A percentile compares a stretch with the other conserved stretches of the same genome.
These are phyloP conservation scores for Xylaria sp. DNA, from an alignment of 2,329 filamentous ascomycete genomes.

Conservation along the genomic window DNA sequence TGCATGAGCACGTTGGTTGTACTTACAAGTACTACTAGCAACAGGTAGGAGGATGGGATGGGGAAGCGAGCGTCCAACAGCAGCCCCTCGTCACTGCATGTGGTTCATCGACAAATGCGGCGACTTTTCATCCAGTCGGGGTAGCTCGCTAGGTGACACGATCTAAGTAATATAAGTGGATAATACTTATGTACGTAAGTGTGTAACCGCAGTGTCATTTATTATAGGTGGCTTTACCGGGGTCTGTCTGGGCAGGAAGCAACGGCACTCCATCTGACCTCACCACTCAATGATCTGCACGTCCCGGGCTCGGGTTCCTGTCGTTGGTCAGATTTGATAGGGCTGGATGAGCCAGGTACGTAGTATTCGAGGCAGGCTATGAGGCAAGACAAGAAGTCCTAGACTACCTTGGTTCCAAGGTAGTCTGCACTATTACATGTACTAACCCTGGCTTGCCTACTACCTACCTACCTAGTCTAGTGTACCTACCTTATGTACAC, in stretches of 20 bases:
- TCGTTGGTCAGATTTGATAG: background rate
- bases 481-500: too few relatives aligned
- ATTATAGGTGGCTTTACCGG: background rate
- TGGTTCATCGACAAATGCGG: background rate
- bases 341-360: conserved; percentile 10
- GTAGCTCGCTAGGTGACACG: background rate
- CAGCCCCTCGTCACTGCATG: background rate
- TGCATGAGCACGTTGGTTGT: too few relatives aligned
- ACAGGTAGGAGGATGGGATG: conserved; percentile 2
- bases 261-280: conserved; percentile 32
- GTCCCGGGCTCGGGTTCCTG: conserved; percentile 6
- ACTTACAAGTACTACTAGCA: too few relatives aligned
- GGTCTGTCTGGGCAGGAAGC: conserved; percentile 18
- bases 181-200: too few relatives aligned
- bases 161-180: too few relatives aligned
- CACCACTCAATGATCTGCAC: conserved; percentile 28
- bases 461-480: too few relatives aligned
- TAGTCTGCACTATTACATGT: background rate
- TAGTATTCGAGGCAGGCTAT: conserved; percentile 12
- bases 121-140: background rate
- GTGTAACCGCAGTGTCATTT: background rate
- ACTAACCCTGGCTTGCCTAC: background rate
- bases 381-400: conserved; percentile 16
- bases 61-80: conserved; percentile 11
- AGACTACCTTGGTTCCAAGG: background rate